Conservation (phyloP, 805 yeast genomes). For the Yarrowia sp. region DNA sequence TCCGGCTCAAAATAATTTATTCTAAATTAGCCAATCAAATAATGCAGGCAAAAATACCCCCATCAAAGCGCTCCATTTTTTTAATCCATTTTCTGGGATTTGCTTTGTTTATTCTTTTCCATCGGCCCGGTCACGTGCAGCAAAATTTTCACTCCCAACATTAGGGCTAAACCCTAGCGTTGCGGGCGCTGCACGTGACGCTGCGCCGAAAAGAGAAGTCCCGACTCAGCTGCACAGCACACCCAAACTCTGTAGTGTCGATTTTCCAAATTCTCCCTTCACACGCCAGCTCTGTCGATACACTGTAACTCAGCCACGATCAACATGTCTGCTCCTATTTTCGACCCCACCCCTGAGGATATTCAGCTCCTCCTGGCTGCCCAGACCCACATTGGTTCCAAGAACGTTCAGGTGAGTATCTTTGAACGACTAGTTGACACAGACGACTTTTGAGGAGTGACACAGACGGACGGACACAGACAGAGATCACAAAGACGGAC, state of each 20-base stretch:
- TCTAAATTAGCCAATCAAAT: no score
- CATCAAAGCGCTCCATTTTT: no score
- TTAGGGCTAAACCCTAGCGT: constrained; percentile 24
- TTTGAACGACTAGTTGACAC: neutral
- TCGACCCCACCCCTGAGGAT: constrained; percentile 87
- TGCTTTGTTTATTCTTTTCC: no score
- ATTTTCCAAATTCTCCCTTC: constrained; percentile 27
- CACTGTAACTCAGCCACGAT: constrained; percentile 23
- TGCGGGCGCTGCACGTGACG: neutral
- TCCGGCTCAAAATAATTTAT: no score
- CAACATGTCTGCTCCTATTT: constrained; percentile 34
- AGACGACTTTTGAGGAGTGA: no score
- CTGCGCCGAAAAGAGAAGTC: neutral
- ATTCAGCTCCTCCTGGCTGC: constrained; percentile 99
- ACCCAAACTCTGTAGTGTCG: constrained; percentile 26
- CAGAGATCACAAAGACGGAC: no score
- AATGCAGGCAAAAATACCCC: no score
- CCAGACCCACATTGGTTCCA: constrained; percentile 98
- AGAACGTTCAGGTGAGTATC: constrained; percentile 94
- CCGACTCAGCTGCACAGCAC: constrained; percentile 12
- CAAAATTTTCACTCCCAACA: neutral
- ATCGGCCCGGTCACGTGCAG: neutral
- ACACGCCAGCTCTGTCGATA: constrained; percentile 27
- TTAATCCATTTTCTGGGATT: no score
- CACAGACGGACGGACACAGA: no score